phyloP scores from a whole-genome alignment of 1,139 yeast genomes.

The Debaryomyces singareniensis region DNA sequence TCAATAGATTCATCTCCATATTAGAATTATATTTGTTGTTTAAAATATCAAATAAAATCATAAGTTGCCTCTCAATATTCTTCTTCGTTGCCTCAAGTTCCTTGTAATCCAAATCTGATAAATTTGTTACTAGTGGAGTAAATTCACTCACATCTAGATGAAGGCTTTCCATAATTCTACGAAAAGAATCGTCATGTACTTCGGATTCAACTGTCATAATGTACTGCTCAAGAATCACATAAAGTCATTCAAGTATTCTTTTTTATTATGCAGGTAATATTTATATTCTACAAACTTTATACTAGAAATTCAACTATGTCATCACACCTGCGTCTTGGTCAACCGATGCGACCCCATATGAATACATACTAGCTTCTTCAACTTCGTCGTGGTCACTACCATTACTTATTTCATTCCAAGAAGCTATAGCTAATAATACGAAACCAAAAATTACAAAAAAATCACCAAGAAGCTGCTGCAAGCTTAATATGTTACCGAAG shows the following conservation, averaged over 20 bases:
- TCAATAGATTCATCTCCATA: conserved; percentile 60
- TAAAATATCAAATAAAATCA: conserved; percentile 26
- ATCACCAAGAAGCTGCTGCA: conserved; percentile 51
- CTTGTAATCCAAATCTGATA: conserved; percentile 16
- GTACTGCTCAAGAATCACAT: background rate
- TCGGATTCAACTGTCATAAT: conserved; percentile 8
- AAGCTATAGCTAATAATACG: conserved; percentile 59
- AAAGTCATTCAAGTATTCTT: background rate
- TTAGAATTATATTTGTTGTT: conserved; percentile 33
- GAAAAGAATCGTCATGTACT: conserved; percentile 19
- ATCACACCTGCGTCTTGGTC: background rate
- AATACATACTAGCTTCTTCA: conserved; percentile 22
- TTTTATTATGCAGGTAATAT: background rate
- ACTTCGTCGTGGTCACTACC: conserved; percentile 56
- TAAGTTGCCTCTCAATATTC: conserved; percentile 28
- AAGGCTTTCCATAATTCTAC: conserved; percentile 34
- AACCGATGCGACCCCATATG: background rate
- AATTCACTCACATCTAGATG: conserved; percentile 26
- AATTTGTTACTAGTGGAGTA: conserved; percentile 14
- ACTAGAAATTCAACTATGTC: background rate
- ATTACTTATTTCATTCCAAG: conserved; percentile 68
- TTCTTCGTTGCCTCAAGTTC: conserved; percentile 24
- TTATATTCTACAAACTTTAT: background rate
- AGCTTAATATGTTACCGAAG: conserved; percentile 50
- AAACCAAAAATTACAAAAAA: conserved; percentile 61